phyloP scores from a whole-genome alignment of 2,329 filamentous ascomycete genomes.

The Myriosclerotinia duriaeana region DNA sequence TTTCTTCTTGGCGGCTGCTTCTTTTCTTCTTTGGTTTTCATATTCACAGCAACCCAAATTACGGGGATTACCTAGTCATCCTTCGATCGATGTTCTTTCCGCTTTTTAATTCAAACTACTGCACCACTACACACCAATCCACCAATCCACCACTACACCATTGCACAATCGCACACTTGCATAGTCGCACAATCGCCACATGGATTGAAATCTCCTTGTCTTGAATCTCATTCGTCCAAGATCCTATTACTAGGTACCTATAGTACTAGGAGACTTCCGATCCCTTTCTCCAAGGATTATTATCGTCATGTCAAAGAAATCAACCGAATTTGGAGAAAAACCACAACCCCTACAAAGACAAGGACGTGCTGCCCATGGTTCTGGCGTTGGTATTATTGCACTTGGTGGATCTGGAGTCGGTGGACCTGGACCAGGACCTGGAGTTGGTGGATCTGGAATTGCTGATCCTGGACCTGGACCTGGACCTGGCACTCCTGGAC shows the following conservation, averaged over 20 bases:
- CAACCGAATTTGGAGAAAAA: neutral
- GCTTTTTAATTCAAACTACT: neutral
- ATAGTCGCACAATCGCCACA: neutral
- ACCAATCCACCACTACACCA: neutral
- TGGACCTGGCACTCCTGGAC: too few species aligned
- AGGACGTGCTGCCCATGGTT: neutral
- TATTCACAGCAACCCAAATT: too few species aligned
- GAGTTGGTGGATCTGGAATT: neutral
- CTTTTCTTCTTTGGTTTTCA: neutral
- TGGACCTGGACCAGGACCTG: neutral
- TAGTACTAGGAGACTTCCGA: neutral
- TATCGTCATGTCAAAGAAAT: conserved; percentile 11
- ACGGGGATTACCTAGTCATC: neutral
- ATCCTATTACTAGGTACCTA: neutral
- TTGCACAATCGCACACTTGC: neutral
- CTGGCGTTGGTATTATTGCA: neutral
- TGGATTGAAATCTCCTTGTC: neutral
- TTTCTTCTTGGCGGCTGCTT: neutral
- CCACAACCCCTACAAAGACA: conserved; percentile 12
- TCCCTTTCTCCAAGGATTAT: neutral
- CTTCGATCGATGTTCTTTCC: neutral
- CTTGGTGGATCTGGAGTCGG: too few species aligned
- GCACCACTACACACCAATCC: neutral
- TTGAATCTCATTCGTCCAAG: conserved; percentile 6
- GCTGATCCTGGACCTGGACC: too few species aligned